Percentiles rank a stretch among this genome's conserved stretches.
Conservation (phyloP, 2,329 filamentous ascomycete species). For the Paracamarosporium sp. region DNA sequence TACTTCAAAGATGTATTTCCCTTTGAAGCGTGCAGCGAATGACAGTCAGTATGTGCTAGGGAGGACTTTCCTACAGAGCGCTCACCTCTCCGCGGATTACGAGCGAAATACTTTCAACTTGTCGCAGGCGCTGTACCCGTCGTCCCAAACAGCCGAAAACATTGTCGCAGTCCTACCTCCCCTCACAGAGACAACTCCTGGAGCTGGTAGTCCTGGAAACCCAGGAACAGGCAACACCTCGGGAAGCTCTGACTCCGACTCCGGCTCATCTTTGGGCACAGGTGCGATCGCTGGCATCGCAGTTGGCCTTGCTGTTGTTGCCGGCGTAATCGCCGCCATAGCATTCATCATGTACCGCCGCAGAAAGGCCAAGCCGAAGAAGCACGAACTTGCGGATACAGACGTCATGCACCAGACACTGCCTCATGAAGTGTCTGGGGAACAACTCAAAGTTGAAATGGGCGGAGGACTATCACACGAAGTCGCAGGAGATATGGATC, state of each 20-base stretch:
- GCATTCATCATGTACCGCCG: constrained; percentile 24
- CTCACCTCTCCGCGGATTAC: constrained; percentile 49
- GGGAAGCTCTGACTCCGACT: background rate
- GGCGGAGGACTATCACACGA: constrained; percentile 22
- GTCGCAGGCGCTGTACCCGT: constrained; percentile 61
- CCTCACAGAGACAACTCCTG: constrained; percentile 7
- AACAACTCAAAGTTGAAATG: constrained; percentile 21
- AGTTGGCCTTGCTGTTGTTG: constrained; percentile 23
- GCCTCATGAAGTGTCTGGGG: constrained; percentile 16
- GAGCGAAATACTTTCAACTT: constrained; percentile 35
- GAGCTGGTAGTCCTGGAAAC: constrained; percentile 3
- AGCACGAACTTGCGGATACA: constrained; percentile 20
- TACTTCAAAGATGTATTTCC: constrained; percentile 41
- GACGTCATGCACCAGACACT: constrained; percentile 9
- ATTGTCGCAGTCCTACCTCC: constrained; percentile 37
- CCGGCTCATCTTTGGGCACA: constrained; percentile 17
- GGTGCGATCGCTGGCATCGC: constrained; percentile 35
- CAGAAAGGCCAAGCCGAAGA: constrained; percentile 8
- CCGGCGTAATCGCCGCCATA: background rate
- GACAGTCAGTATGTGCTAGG: constrained; percentile 48
- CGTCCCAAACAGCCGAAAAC: constrained; percentile 48
- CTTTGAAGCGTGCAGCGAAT: constrained; percentile 45
- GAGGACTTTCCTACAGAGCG: constrained; percentile 50
- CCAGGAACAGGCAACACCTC: background rate
- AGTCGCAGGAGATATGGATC: constrained; percentile 19